Conservation (phyloP, 2,329 filamentous ascomycete species). For the Aspergillus terreus region DNA sequence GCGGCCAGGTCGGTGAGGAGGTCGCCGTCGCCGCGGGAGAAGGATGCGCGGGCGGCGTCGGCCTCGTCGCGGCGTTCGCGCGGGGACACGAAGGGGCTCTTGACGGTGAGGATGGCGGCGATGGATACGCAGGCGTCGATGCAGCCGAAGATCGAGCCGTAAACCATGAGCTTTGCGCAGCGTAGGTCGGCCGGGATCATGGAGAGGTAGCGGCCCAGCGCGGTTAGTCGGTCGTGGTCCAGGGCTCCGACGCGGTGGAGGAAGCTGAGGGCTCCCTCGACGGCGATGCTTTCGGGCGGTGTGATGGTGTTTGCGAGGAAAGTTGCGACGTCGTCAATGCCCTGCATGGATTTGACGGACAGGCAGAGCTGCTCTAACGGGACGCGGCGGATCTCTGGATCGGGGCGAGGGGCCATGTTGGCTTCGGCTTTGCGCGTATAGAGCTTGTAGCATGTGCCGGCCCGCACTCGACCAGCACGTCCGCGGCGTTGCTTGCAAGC, state of each 20-base stretch:
- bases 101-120: conserved; percentile 85
- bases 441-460: conserved; percentile 90
- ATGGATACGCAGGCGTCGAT: conserved; percentile 85
- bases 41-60: conserved; percentile 69
- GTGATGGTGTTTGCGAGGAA: conserved; percentile 87
- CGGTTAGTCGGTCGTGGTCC: conserved; percentile 80
- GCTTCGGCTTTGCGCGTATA: conserved; percentile 81
- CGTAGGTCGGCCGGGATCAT: conserved; percentile 92
- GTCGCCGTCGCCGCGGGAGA: conserved; percentile 77
- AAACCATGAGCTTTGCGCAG: conserved; percentile 92
- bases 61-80: conserved; percentile 78
- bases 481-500: conserved; percentile 93
- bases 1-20: conserved; percentile 82
- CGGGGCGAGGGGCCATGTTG: conserved; percentile 81
- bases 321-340: conserved; percentile 71
- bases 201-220: conserved; percentile 86
- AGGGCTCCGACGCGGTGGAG: conserved; percentile 84
- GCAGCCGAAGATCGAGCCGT: conserved; percentile 89
- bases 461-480: conserved; percentile 86
- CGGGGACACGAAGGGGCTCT: conserved; percentile 81
- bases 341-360: conserved; percentile 86
- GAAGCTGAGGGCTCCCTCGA: conserved; percentile 77
- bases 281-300: conserved; percentile 78
- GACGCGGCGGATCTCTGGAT: conserved; percentile 89
- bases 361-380: conserved; percentile 92